Base-by-base conservation (phyloP, 2,329 filamentous ascomycete species). In the Paradendryphiella salina region DNA sequence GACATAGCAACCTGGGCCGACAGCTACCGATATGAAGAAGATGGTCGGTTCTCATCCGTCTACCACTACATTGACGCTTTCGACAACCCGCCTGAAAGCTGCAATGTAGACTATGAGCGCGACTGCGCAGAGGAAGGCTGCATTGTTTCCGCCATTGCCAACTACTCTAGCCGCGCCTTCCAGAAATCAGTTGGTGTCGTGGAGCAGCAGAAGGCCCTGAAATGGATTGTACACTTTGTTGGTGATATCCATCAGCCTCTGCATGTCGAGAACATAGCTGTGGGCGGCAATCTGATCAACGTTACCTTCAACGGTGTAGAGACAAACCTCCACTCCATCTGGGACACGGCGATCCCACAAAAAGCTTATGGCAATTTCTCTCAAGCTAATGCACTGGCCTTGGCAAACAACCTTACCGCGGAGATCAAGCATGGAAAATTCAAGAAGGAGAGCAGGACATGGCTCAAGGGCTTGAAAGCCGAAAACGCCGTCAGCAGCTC, bases 161-260 rank as follows among this genome's bases (percentile, higher is more conserved):
- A 84, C 26, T 68, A 67, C 67, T 78, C 74, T 13, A 67, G 62
- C 9, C 73, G 73, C 29, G 74, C 76, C 0, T 63, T 69, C n/a
- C 55, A 65, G 38, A 60, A 56, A 3, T 52, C 49, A 17, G 48
- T 77, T 29, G 57, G 64, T 37, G 56, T 60, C 6, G 54, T 50
- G 14, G 69, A 77, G 57, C 67, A 70, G 32, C 72, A 74, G 50
- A 74, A 77, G 40, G 78, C 78, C 0, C 61, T 82, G 15, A 74
- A 76, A 49, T 82, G 79, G 68, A 66, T 82, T 45, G 70, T 82
- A 17, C 79, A 73, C 44, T 80, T 82, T 62, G 74, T 94, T 9
- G 82, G 89, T 49, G 90, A 96, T 67, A 82, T 89, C 20, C 84
- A 83, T 52, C 90, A 91, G 65, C 88, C 87, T 0, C 76, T 95